phyloP scores from a whole-genome alignment of 2,329 filamentous ascomycete species.

The Piedraia hortae region DNA sequence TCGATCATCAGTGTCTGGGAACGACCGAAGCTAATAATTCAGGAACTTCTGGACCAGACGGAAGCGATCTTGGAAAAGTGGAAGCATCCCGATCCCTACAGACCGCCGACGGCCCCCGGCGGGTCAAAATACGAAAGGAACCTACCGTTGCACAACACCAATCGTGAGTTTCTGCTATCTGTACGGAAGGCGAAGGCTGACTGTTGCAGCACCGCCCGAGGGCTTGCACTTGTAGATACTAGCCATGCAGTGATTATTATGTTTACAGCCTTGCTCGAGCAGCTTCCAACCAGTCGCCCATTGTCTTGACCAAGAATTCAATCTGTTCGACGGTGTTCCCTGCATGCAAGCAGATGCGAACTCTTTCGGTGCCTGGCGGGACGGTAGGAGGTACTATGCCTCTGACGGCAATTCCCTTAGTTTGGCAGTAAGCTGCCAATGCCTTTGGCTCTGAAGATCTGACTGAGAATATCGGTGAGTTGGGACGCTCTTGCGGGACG shows the following conservation, averaged over 20 bases:
- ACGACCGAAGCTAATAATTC: constrained; percentile 2
- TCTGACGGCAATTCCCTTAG: constrained; percentile 29
- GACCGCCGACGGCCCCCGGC: constrained; percentile 70
- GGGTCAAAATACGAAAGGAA: constrained; percentile 96
- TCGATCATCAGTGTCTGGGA: constrained; percentile 1
- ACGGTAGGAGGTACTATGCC: constrained; percentile 44
- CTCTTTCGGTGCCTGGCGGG: constrained; percentile 31
- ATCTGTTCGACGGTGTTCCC: constrained; percentile 33
- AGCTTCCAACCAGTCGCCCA: constrained; percentile 21
- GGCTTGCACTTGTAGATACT: constrained; percentile 17
- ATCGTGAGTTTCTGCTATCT: constrained; percentile 33
- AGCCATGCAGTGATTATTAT: too few species aligned
- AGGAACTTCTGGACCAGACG: constrained; percentile 69
- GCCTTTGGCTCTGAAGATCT: constrained; percentile 29
- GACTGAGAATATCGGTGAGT: constrained; percentile 37
- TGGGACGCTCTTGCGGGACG: constrained; percentile 15
- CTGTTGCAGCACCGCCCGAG: constrained; percentile 17
- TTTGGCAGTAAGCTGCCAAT: constrained; percentile 32
- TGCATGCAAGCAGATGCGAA: constrained; percentile 40
- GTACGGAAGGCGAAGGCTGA: constrained; percentile 1
- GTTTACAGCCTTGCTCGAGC: not conserved
- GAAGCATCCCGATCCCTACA: constrained; percentile 94
- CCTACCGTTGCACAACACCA: constrained; percentile 48
- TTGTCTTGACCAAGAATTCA: constrained; percentile 22
- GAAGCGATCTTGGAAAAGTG: constrained; percentile 71